These are phyloP conservation scores for Mycogone perniciosa DNA, from an alignment of 2,329 filamentous ascomycete species.

Conservation along the genomic window DNA sequence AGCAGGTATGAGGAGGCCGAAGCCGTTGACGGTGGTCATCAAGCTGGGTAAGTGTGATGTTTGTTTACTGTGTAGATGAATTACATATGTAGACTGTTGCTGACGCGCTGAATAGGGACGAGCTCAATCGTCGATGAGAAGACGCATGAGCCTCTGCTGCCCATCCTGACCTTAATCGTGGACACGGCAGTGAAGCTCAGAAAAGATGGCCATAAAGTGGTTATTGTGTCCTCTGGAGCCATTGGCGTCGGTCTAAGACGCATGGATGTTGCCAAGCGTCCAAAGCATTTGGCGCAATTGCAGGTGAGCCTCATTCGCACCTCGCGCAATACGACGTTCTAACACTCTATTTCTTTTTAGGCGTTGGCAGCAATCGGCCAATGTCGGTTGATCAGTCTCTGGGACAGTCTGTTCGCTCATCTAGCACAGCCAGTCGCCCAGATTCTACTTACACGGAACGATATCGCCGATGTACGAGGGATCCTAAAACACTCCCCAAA, in stretches of 20 bases:
- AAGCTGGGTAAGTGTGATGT: constrained; percentile 63
- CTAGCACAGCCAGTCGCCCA: constrained; percentile 87
- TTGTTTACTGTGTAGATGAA: background rate
- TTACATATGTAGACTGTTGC: background rate
- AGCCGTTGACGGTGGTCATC: constrained; percentile 59
- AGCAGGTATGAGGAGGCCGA: constrained; percentile 58
- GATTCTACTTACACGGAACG: constrained; percentile 87
- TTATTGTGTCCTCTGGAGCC: constrained; percentile 94
- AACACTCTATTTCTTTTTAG: constrained; percentile 29
- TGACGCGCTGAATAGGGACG: constrained; percentile 56
- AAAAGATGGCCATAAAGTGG: constrained; percentile 86
- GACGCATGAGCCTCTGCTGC: constrained; percentile 87
- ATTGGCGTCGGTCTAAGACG: constrained; percentile 88
- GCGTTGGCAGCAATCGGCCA: constrained; percentile 94
- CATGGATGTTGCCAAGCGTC: constrained; percentile 81
- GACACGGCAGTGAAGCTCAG: constrained; percentile 84
- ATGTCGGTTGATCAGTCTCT: constrained; percentile 88
- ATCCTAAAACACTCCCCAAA: background rate
- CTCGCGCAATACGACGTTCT: background rate
- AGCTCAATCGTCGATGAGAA: constrained; percentile 98
- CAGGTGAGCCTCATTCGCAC: constrained; percentile 48
- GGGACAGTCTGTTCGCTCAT: constrained; percentile 88
- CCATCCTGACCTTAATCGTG: constrained; percentile 85
- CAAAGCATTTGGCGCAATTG: constrained; percentile 82
- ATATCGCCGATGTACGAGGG: constrained; percentile 78